A percentile compares a stretch with the other conserved stretches of the same genome.
Conservation (phyloP, 192 early-diverging fungal species). For the Mortierella hygrophila region DNA sequence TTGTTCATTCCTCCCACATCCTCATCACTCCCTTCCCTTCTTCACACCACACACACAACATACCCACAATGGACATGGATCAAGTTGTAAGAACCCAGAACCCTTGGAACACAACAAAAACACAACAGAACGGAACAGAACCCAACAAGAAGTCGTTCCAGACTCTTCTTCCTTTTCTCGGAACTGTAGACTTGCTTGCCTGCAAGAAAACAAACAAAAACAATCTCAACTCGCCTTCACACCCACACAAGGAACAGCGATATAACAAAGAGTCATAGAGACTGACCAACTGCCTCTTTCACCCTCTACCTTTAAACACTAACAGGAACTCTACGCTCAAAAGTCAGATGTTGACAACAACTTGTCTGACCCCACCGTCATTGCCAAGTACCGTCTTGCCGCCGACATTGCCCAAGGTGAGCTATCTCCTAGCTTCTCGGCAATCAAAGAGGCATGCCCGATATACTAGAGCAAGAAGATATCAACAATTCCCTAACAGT, state of each 20-base stretch:
- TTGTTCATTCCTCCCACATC: background rate
- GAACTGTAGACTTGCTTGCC: background rate
- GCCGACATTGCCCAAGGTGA: constrained; percentile 84
- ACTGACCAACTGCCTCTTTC: background rate
- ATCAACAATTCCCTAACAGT: background rate
- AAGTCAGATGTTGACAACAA: constrained; percentile 75
- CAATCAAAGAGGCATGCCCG: background rate
- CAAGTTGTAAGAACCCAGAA: constrained; percentile 32
- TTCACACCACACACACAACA: background rate
- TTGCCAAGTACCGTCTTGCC: constrained; percentile 82
- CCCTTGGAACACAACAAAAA: background rate
- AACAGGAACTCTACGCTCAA: constrained; percentile 56
- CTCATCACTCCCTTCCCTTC: background rate
- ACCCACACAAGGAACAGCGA: background rate
- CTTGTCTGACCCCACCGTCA: constrained; percentile 70
- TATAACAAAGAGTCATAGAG: background rate
- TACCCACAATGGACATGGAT: constrained; percentile 41
- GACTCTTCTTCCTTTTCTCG: too few species aligned
- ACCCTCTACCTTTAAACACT: background rate
- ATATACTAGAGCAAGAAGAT: background rate
- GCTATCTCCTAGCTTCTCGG: background rate
- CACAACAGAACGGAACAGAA: too few species aligned
- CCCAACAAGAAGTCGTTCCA: background rate
- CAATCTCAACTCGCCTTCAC: too few species aligned
- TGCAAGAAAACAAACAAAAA: background rate